phyloP scores from a whole-genome alignment of 106 monocot genomes.

The Dendrobium huoshanense region DNA sequence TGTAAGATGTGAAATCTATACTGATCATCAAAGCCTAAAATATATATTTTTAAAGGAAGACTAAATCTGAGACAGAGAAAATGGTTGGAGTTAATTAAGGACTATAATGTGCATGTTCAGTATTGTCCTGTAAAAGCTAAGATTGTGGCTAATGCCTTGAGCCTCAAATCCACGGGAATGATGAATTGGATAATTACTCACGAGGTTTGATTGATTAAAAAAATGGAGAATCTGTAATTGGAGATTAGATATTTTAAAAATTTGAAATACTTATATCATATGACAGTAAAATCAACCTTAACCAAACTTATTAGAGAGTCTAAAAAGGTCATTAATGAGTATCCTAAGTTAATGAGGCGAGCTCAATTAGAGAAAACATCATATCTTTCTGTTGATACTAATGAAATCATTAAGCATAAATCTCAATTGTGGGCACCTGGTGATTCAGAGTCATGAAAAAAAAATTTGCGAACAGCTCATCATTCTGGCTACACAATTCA shows the following conservation, averaged over 20 bases:
- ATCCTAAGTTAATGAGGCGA: too few relatives aligned
- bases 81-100: neutral
- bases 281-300: neutral
- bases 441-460: too few relatives aligned
- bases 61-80: neutral
- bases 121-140: too few relatives aligned
- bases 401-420: too few relatives aligned
- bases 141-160: neutral
- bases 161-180: neutral
- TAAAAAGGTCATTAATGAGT: too few relatives aligned
- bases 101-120: neutral
- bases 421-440: too few relatives aligned
- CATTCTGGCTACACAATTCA: neutral
- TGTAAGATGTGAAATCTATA: neutral
- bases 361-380: too few relatives aligned
- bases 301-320: too few relatives aligned
- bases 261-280: neutral
- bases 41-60: neutral
- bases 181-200: neutral
- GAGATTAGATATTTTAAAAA: neutral
- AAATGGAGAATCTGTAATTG: neutral
- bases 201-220: neutral
- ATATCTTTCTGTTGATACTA: too few relatives aligned
- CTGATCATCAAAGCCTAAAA: neutral
- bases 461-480: neutral